Evolutionary conservation across 2,329 filamentous ascomycete species (phyloP).

Genomic region (Ophiosphaerella korrae): DNA sequence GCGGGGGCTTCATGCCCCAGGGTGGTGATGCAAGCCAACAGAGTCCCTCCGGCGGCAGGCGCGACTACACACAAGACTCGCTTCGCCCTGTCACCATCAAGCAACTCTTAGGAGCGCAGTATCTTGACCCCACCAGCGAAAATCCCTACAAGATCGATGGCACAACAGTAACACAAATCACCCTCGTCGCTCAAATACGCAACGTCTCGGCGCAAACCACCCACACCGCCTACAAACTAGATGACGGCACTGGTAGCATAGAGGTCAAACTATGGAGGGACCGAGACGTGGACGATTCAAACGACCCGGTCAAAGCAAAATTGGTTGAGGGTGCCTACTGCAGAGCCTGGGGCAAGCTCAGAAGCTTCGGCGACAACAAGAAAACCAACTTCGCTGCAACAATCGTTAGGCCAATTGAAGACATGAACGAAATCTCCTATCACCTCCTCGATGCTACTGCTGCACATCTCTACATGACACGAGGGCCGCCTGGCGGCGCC

Average conservation of each 20-base stretch:
- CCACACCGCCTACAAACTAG: conserved; percentile 89
- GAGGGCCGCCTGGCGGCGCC: conserved; percentile 65
- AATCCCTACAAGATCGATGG: conserved; percentile 82
- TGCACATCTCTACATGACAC: conserved; percentile 82
- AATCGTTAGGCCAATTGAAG: conserved; percentile 76
- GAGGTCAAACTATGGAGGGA: conserved; percentile 91
- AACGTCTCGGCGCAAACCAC: conserved; percentile 84
- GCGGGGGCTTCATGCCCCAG: conserved; percentile 64
- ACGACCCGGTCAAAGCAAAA: conserved; percentile 55
- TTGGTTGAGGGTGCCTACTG: conserved; percentile 79
- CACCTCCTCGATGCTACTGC: conserved; percentile 89
- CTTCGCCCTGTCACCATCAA: conserved; percentile 95
- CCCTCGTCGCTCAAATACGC: conserved; percentile 89
- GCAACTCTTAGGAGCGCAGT: conserved; percentile 81
- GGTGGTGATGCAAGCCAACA: conserved; percentile 52
- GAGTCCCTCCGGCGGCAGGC: conserved; percentile 46
- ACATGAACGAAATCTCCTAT: conserved; percentile 92
- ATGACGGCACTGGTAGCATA: conserved; percentile 91
- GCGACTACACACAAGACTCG: conserved; percentile 75
- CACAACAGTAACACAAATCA: conserved; percentile 69
- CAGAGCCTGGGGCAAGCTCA: conserved; percentile 83
- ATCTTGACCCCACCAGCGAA: conserved; percentile 56
- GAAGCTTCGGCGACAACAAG: conserved; percentile 76
- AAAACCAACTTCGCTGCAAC: conserved; percentile 75
- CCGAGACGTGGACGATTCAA: conserved; percentile 56